Evolutionary conservation across 108 stramenopile species (phyloP).

Genomic region (Fistulifera pelliculosa): DNA sequence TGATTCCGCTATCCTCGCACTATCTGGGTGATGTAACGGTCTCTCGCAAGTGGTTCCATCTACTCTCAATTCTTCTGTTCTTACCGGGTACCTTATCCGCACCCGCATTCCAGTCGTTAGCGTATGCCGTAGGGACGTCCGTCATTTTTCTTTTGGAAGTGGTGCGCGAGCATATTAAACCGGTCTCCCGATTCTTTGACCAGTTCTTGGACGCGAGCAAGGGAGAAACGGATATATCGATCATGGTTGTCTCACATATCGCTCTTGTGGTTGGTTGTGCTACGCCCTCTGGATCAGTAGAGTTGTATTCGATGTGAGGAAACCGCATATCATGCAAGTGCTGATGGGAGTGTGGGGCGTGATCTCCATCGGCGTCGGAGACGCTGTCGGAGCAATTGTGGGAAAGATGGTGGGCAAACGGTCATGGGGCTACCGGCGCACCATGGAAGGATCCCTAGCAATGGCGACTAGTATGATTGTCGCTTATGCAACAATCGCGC

Average conservation of each 20-base stretch:
- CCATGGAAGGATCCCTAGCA: slow-evolving; percentile 63
- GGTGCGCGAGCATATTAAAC: slow-evolving; percentile 21
- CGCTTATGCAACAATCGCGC: neutral
- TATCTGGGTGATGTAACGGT: slow-evolving; percentile 20
- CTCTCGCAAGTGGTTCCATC: slow-evolving; percentile 77
- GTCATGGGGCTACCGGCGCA: slow-evolving; percentile 42
- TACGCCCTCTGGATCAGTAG: slow-evolving; percentile 48
- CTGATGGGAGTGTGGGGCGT: slow-evolving; percentile 45
- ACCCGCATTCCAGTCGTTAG: slow-evolving; percentile 59
- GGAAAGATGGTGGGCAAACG: slow-evolving; percentile 25
- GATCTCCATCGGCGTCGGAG: slow-evolving; percentile 65
- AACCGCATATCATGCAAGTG: slow-evolving; percentile 5
- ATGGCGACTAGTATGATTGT: slow-evolving; percentile 62
- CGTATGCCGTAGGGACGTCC: slow-evolving; percentile 63
- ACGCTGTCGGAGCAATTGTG: slow-evolving; percentile 62
- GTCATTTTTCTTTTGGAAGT: slow-evolving; percentile 55
- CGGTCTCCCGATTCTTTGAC: slow-evolving; percentile 25
- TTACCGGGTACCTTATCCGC: slow-evolving; percentile 40
- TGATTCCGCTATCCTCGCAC: slow-evolving; percentile 3
- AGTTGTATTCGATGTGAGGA: neutral
- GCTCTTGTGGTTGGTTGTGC: slow-evolving; percentile 73
- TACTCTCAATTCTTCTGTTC: slow-evolving; percentile 63
- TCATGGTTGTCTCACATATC: slow-evolving; percentile 59
- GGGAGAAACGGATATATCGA: slow-evolving; percentile 17
- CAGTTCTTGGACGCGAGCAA: slow-evolving; percentile 21